Conservation (phyloP, 371 early-diverging fungal genomes). For the Phascolomyces articulosus region DNA sequence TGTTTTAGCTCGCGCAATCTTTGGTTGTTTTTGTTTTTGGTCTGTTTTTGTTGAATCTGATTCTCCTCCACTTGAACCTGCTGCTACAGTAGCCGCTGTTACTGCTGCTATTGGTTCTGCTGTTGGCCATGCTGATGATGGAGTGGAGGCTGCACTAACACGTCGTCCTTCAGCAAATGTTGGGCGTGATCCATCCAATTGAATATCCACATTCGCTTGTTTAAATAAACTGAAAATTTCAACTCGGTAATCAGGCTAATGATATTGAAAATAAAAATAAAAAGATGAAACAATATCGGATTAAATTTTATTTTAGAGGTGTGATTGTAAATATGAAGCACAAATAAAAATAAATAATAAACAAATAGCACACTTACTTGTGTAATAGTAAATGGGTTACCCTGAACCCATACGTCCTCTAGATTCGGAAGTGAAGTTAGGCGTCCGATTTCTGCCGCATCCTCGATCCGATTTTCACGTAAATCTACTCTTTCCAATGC, state of each 20-base stretch:
- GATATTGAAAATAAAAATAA: no score
- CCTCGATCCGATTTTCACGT: slow-evolving; percentile 66
- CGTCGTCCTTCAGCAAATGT: slow-evolving; percentile 53
- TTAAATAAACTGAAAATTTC: slow-evolving; percentile 57
- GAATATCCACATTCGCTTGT: slow-evolving; percentile 46
- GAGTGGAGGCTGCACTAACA: slow-evolving; percentile 27
- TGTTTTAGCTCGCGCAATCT: slow-evolving; percentile 25
- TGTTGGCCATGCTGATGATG: slow-evolving; percentile 16
- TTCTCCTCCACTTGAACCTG: background rate
- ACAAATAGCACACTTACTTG: slow-evolving; percentile 41
- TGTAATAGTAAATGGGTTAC: slow-evolving; percentile 60
- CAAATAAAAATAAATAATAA: background rate
- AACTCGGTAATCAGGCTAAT: slow-evolving; percentile 61
- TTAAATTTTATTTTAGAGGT: background rate
- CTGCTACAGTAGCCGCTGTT: background rate
- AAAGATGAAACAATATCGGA: slow-evolving; percentile 1
- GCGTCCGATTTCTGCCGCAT: slow-evolving; percentile 60
- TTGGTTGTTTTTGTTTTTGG: background rate
- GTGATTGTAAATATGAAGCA: background rate
- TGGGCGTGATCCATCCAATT: slow-evolving; percentile 61
- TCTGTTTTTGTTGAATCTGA: slow-evolving; percentile 5
- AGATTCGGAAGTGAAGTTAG: slow-evolving; percentile 61
- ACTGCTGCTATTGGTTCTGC: slow-evolving; percentile 5
- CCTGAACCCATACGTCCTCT: slow-evolving; percentile 60
- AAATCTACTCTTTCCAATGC: slow-evolving; percentile 73